phyloP scores from a whole-genome alignment of 2,329 filamentous ascomycete species.

The Penicillium sp. region DNA sequence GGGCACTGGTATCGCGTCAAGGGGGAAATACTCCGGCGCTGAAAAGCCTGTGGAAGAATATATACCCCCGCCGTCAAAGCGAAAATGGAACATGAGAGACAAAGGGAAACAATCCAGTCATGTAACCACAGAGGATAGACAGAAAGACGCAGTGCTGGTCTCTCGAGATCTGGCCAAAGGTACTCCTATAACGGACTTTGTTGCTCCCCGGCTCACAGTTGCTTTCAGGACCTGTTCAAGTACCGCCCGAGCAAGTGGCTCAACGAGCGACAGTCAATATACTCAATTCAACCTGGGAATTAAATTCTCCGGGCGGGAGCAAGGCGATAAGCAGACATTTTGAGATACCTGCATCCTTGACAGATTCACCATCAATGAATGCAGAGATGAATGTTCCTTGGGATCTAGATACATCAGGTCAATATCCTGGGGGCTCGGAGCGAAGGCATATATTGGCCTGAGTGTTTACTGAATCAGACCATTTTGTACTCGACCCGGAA shows the following conservation, averaged over 20 bases:
- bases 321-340: slow-evolving; percentile 20
- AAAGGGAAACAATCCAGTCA: slow-evolving; percentile 6
- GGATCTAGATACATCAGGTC: background rate
- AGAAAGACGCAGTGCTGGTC: slow-evolving; percentile 13
- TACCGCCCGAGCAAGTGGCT: background rate
- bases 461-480: background rate
- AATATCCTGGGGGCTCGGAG: background rate
- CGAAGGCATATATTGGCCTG: slow-evolving; percentile 3
- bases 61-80: slow-evolving; percentile 20
- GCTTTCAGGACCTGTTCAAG: background rate
- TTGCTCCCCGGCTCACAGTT: background rate
- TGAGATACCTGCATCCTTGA: slow-evolving; percentile 18
- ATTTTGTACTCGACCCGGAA: no score
- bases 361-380: background rate
- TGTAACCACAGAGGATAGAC: background rate
- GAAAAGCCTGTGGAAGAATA: slow-evolving; percentile 24
- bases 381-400: background rate
- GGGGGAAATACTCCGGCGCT: slow-evolving; percentile 23
- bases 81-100: slow-evolving; percentile 22
- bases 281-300: slow-evolving; percentile 14
- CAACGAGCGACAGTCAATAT: slow-evolving; percentile 23
- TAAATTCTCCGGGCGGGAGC: slow-evolving; percentile 6
- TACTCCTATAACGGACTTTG: background rate
- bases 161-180: slow-evolving; percentile 5
- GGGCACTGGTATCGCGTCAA: slow-evolving; percentile 25